phyloP scores from a whole-genome alignment of 768 basidiomycete genomes.

The Hypholoma sublateritium region DNA sequence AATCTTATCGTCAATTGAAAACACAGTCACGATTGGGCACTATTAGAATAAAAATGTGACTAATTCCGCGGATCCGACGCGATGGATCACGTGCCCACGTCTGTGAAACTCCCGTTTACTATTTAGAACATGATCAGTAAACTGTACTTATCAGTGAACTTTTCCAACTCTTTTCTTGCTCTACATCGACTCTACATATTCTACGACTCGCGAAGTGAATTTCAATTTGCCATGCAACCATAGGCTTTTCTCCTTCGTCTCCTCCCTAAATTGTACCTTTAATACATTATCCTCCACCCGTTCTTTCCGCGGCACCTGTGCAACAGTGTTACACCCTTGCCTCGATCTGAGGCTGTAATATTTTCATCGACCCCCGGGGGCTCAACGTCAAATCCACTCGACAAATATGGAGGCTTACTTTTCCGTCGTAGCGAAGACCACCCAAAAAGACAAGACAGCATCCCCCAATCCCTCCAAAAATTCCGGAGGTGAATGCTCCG shows the following conservation, averaged over 20 bases:
- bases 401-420: slow-evolving; percentile 19
- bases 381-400: neutral
- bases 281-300: no score
- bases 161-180: no score
- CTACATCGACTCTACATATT: no score
- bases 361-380: neutral
- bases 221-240: no score
- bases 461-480: neutral
- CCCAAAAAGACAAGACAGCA: neutral
- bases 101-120: neutral
- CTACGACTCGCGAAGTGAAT: no score
- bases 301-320: no score
- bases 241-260: no score
- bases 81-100: neutral
- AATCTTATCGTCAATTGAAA: slow-evolving; percentile 14
- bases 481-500: neutral
- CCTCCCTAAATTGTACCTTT: no score
- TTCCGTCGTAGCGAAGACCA: slow-evolving; percentile 14
- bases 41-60: slow-evolving; percentile 6
- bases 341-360: neutral
- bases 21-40: slow-evolving; percentile 12
- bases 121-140: no score
- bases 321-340: no score
- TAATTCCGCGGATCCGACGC: no score
- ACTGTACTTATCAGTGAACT: no score